These are phyloP conservation scores for Colletotrichum sp. DNA, from an alignment of 2,329 filamentous ascomycete genomes.

Conservation along the genomic window DNA sequence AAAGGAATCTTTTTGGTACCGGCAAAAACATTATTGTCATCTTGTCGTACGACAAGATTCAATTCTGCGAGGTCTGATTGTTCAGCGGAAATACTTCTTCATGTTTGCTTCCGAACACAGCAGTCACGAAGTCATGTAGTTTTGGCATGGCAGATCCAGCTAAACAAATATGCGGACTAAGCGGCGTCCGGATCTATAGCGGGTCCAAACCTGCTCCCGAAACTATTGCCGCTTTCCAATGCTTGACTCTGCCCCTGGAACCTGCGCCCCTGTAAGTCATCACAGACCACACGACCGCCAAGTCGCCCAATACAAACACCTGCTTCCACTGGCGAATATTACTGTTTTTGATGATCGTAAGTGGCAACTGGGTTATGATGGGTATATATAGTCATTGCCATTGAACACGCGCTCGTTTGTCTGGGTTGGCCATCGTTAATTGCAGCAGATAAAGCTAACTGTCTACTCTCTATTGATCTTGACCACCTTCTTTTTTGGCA, in stretches of 20 bases:
- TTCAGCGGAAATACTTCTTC: not conserved
- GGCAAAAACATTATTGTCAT: not conserved
- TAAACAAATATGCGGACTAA: not conserved
- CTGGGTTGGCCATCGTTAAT: not conserved
- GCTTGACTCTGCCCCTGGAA: not conserved
- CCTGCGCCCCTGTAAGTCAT: not conserved
- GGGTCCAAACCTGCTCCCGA: not conserved
- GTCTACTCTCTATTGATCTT: accelerated
- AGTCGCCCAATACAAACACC: accelerated
- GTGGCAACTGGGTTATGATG: not conserved
- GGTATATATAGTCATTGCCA: not conserved
- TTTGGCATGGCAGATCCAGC: accelerated
- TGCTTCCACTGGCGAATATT: not conserved
- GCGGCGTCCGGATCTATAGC: not conserved
- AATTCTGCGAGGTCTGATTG: not conserved
- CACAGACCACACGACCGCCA: not conserved
- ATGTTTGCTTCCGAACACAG: not conserved
- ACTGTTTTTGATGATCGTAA: not conserved
- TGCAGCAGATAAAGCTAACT: not conserved
- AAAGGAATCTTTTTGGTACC: not conserved
- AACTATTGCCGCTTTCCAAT: not conserved
- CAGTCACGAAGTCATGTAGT: accelerated
- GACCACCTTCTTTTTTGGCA: not conserved
- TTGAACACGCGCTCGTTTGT: not conserved
- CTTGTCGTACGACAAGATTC: not conserved